These are phyloP conservation scores for Fusarium guadeloupense DNA, from an alignment of 2,329 filamentous ascomycete genomes.

Conservation along the genomic window DNA sequence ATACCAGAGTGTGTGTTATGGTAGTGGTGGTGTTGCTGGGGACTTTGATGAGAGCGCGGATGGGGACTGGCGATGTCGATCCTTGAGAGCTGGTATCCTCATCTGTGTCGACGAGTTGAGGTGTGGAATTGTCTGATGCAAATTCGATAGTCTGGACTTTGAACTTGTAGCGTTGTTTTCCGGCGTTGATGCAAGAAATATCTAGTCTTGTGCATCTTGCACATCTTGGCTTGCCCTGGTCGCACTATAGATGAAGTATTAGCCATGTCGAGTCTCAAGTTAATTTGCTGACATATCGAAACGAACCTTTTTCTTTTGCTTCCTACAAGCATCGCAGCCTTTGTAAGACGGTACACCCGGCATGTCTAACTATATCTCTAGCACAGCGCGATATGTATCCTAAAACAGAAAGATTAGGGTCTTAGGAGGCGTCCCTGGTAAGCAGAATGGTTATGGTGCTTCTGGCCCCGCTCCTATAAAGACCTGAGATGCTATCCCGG, in stretches of 20 bases:
- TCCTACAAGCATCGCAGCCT: slow-evolving; percentile 61
- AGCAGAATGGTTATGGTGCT: slow-evolving; percentile 9
- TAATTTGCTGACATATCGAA: neutral
- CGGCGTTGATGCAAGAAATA: slow-evolving; percentile 57
- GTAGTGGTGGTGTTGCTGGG: slow-evolving; percentile 47
- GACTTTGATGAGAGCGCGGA: slow-evolving; percentile 4
- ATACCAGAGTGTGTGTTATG: slow-evolving; percentile 41
- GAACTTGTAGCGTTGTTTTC: slow-evolving; percentile 60
- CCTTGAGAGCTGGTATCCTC: slow-evolving; percentile 1
- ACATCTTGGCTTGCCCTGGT: slow-evolving; percentile 55
- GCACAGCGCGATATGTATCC: slow-evolving; percentile 38
- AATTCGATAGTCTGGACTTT: slow-evolving; percentile 47
- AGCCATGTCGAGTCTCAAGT: neutral
- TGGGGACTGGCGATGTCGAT: slow-evolving; percentile 1
- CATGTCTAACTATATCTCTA: slow-evolving; percentile 54
- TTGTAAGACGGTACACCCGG: slow-evolving; percentile 61
- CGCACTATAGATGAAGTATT: slow-evolving; percentile 50
- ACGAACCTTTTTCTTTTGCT: slow-evolving; percentile 63
- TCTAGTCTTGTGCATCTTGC: slow-evolving; percentile 56
- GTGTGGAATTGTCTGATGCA: slow-evolving; percentile 1
- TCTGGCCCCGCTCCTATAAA: slow-evolving; percentile 20
- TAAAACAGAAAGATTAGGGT: slow-evolving; percentile 23
- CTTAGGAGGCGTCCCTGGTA: neutral
- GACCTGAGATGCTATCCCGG: neutral
- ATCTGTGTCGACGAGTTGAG: slow-evolving; percentile 10